These are phyloP conservation scores for Tuber indicum DNA, from an alignment of 495 filamentous ascomycete genomes.

Conservation along the genomic window DNA sequence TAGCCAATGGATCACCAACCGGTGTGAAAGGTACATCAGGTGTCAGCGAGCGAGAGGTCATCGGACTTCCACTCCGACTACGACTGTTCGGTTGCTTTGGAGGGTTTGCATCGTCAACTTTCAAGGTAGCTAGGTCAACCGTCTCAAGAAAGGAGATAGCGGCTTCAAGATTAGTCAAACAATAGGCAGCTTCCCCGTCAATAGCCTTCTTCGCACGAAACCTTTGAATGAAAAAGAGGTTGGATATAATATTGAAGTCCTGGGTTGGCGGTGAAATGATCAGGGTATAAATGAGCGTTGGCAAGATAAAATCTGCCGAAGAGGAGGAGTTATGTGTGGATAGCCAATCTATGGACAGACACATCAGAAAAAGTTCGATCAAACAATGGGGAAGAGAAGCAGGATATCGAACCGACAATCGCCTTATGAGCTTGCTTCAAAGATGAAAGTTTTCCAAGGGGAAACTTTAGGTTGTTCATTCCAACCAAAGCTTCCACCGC, in stretches of 20 bases:
- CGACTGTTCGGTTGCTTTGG: background rate
- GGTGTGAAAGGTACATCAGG: constrained; percentile 31
- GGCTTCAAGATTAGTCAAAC: constrained; percentile 91
- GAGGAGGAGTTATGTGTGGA: constrained; percentile 62
- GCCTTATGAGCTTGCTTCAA: constrained; percentile 84
- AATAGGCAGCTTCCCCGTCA: constrained; percentile 90
- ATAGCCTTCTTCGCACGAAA: constrained; percentile 82
- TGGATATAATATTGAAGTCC: constrained; percentile 82
- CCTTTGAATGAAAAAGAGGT: constrained; percentile 85
- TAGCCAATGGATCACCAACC: constrained; percentile 29
- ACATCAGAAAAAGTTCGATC: constrained; percentile 10
- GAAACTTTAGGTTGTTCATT: constrained; percentile 83
- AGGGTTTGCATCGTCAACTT: constrained; percentile 66
- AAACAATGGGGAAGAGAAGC: background rate
- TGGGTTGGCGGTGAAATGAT: constrained; percentile 77
- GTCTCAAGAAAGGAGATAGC: constrained; percentile 95
- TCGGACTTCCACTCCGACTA: constrained; percentile 32
- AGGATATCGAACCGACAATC: constrained; percentile 69
- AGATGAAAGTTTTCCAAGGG: constrained; percentile 83
- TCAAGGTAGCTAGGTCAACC: constrained; percentile 84
- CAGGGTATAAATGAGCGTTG: constrained; percentile 89
- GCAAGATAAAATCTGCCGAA: constrained; percentile 92
- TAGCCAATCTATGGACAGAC: constrained; percentile 30
- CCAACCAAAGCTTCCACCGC: constrained; percentile 67
- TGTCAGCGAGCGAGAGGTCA: constrained; percentile 17